Evolutionary conservation across 345 rosid genomes (phyloP), one percentile per base, ranked within the genome.

Genomic region (Pugionium dolabratum): DNA sequence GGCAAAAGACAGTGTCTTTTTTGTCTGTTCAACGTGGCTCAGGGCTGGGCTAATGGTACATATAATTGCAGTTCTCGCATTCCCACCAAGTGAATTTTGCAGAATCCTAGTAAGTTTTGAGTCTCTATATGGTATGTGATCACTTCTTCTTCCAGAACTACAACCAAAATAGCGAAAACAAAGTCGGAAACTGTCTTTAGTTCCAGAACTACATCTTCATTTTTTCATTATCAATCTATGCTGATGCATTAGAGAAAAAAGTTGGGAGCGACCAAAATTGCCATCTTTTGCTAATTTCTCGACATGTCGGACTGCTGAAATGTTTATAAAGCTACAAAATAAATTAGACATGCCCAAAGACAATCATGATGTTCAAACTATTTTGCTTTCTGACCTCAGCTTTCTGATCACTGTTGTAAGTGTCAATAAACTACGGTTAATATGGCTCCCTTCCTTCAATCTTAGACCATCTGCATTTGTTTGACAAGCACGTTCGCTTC

Each of bases 41-140:
- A 93, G 71, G 69, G 94, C 95, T 71, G 98, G 98, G 79, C 97
- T 86, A 73, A 89, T 76, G 25, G 98, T 93, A 63, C 98, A 93
- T 79, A 93, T 89, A 58, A 89, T 93, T 47, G 98, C 97, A 9
- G 98, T 93, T 54, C 91, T 86, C 48, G 97, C 95, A 81, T 93
- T 93, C 67, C 98, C 98, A 10, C 98, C 98, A n/a, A 93, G 88
- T 43, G 98, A 89, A 74, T 81, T 84, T 81, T 93, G 98, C 84
- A 93, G 78, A 76, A 93, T 90, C 56, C 98, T 77, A 37, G 98
- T 93, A 54, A 93, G 97, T 78, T 93, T 93, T 30, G 98, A 93
- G 80, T 93, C 95, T 79, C 98, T 86, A 48, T 93, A 93, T 40
- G 98, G 97, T 69, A 93, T 73, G 50, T 93, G 98, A 40, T 78